Conservation (phyloP, 352 stramenopile genomes). For the Globisporangium takayamanum region DNA sequence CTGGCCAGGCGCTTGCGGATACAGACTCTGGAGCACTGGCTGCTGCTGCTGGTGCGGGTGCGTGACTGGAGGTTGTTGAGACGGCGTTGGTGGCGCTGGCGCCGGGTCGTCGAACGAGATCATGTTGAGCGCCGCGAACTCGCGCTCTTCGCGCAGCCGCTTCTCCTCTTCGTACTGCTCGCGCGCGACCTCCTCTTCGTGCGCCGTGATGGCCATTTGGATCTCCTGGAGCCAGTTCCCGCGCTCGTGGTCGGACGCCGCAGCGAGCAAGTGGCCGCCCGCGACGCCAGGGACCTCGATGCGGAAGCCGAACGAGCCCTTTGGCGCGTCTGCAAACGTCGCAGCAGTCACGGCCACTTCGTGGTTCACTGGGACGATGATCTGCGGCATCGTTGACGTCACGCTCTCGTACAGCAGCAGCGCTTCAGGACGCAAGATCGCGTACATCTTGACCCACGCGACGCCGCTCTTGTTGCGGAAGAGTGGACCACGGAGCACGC, state of each 20-base stretch:
- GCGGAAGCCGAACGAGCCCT: conserved; percentile 52
- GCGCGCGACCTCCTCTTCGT: conserved; percentile 25
- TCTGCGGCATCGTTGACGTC: conserved; percentile 46
- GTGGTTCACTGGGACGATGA: conserved; percentile 74
- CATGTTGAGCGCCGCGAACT: conserved; percentile 73
- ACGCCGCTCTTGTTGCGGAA: conserved; percentile 65
- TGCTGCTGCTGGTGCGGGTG: conserved; percentile 11
- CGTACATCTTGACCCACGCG: conserved; percentile 67
- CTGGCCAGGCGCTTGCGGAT: conserved; percentile 1
- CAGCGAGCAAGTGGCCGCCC: conserved; percentile 51
- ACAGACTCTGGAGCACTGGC: not conserved
- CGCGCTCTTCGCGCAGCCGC: conserved; percentile 37
- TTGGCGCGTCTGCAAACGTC: conserved; percentile 40
- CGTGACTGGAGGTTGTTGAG: conserved; percentile 1
- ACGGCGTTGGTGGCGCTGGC: not conserved
- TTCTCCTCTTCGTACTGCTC: conserved; percentile 54
- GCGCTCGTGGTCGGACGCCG: conserved; percentile 56
- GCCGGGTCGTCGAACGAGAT: conserved; percentile 65
- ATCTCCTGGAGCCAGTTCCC: conserved; percentile 76
- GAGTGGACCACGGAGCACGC: conserved; percentile 55
- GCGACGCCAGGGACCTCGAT: conserved; percentile 55
- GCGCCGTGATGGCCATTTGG: conserved; percentile 54
- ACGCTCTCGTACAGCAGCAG: conserved; percentile 65
- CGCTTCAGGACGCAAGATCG: conserved; percentile 56
- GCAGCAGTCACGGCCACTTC: conserved; percentile 38